Conservation (phyloP, 305 asterid genomes). For the Solanum hybrid region DNA sequence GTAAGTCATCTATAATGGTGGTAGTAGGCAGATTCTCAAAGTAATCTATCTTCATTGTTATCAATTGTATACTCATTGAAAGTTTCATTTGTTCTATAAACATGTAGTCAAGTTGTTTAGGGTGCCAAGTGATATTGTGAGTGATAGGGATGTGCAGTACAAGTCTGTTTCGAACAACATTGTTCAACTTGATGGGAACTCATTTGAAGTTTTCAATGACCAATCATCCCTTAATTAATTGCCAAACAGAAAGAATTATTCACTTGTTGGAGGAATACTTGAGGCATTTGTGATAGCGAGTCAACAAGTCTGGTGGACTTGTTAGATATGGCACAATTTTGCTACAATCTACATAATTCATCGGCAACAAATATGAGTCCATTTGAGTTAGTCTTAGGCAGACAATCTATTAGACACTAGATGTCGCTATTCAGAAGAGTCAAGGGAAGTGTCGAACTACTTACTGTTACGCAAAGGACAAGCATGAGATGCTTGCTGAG, state of each 20-base stretch:
- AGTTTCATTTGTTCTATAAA: background rate
- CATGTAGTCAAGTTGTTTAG: background rate
- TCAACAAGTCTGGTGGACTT: background rate
- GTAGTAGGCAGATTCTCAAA: background rate
- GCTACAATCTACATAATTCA: background rate
- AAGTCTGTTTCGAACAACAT: background rate
- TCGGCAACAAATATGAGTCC: background rate
- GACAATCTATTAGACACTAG: background rate
- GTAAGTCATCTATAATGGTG: background rate
- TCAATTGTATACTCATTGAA: background rate
- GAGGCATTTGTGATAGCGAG: background rate
- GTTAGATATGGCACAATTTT: background rate
- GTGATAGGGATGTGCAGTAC: background rate
- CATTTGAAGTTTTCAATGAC: background rate
- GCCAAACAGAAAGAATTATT: background rate
- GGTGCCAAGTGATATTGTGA: background rate
- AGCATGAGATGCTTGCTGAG: background rate
- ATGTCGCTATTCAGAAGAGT: background rate
- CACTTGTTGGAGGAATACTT: background rate
- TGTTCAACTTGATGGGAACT: background rate
- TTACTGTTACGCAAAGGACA: background rate
- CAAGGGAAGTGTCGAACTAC: background rate
- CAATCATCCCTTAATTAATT: background rate
- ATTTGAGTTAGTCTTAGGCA: background rate
- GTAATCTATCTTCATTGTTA: background rate